phyloP scores from a whole-genome alignment of 2,329 filamentous ascomycete genomes.

The Chrysoporthe deuterocubensis region DNA sequence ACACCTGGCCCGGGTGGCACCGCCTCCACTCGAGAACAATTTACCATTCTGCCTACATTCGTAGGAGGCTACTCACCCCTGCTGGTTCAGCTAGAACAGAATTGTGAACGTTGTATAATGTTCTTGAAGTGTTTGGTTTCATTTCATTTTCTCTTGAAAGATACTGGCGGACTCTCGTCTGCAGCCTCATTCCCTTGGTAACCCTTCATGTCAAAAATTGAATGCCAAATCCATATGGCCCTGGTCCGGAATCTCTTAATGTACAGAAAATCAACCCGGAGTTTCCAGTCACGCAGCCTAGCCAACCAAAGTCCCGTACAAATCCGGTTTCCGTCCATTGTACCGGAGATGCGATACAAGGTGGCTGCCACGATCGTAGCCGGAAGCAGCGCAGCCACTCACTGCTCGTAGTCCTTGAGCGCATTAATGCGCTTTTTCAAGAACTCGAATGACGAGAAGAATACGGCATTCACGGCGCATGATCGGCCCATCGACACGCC shows the following conservation, averaged over 20 bases:
- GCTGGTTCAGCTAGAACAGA: not conserved
- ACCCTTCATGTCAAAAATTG: constrained; percentile 3
- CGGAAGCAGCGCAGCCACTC: not conserved
- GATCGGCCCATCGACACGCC: constrained; percentile 83
- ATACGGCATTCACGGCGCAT: constrained; percentile 83
- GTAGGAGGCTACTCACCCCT: not conserved
- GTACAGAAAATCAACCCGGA: constrained; percentile 15
- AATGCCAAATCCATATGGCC: constrained; percentile 6
- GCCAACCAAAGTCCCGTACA: constrained; percentile 12
- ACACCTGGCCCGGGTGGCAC: not conserved
- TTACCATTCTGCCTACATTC: not conserved
- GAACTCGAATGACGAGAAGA: constrained; percentile 87
- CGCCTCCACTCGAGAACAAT: not conserved
- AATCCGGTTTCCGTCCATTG: constrained; percentile 14
- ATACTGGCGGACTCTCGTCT: constrained; percentile 13
- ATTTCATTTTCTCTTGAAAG: constrained; percentile 19
- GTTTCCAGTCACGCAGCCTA: constrained; percentile 15
- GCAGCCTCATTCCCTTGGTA: constrained; percentile 11
- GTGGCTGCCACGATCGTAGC: not conserved
- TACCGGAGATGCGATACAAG: constrained; percentile 14
- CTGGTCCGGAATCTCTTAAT: constrained; percentile 5
- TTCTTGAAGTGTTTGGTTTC: not conserved
- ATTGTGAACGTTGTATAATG: not conserved
- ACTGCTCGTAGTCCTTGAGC: constrained; percentile 48
- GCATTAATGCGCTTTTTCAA: constrained; percentile 71